Conservation (phyloP, 441 rosid species). For the Gossypium aridum region DNA sequence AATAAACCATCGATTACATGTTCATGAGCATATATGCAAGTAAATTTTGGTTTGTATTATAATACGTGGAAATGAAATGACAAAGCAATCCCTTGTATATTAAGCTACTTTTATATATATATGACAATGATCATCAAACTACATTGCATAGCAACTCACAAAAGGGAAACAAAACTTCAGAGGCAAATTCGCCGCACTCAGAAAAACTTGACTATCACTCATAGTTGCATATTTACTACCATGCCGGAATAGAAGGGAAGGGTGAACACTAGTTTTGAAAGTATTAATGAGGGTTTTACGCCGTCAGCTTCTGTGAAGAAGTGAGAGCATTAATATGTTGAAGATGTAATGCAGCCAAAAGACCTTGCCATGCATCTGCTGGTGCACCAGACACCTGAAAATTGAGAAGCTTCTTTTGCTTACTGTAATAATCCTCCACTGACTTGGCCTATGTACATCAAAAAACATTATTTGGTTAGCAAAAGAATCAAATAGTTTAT, state of each 20-base stretch:
- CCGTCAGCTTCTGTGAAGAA: slow-evolving; percentile 59
- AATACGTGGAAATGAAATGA: background rate
- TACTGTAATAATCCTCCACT: slow-evolving; percentile 78
- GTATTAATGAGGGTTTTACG: slow-evolving; percentile 23
- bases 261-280: background rate
- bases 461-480: background rate
- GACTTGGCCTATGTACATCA: slow-evolving; percentile 31
- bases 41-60: slow-evolving; percentile 7
- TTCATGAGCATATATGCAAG: background rate
- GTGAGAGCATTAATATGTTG: slow-evolving; percentile 45
- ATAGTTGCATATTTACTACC: slow-evolving; percentile 28
- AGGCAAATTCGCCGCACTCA: slow-evolving; percentile 13
- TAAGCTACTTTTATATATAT: background rate
- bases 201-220: slow-evolving; percentile 14
- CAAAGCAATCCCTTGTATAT: background rate
- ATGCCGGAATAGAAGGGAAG: slow-evolving; percentile 9
- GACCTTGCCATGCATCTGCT: slow-evolving; percentile 76
- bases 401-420: slow-evolving; percentile 73
- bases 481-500: background rate
- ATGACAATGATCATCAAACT: slow-evolving; percentile 17
- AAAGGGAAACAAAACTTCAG: slow-evolving; percentile 11
- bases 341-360: slow-evolving; percentile 76
- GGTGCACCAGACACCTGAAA: slow-evolving; percentile 59
- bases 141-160: slow-evolving; percentile 10
- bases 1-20: slow-evolving; percentile 24